Percentiles rank a stretch among this genome's conserved stretches.
Evolutionary conservation across 768 basidiomycete species (phyloP).

Genomic region (Lactifluus subvellereus): DNA sequence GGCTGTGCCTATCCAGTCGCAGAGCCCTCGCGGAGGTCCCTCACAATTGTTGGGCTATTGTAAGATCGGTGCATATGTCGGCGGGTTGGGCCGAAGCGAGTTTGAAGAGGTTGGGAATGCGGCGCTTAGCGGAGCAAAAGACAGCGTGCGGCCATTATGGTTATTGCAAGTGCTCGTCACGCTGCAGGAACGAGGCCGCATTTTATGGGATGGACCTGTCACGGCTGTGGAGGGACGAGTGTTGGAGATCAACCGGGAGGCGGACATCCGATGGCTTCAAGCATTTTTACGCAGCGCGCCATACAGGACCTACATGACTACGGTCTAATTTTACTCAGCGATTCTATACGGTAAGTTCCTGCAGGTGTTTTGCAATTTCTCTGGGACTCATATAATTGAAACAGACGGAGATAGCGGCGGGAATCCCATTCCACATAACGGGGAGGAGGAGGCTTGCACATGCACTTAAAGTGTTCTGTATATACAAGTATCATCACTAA

Average conservation of each 20-base stretch:
- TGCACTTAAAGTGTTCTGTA: neutral
- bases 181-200: slow-evolving; percentile 19
- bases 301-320: slow-evolving; percentile 14
- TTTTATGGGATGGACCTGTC: slow-evolving; percentile 6
- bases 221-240: slow-evolving; percentile 15
- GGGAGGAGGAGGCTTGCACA: neutral
- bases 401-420: neutral
- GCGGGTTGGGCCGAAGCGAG: slow-evolving; percentile 13
- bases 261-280: slow-evolving; percentile 22
- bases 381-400: neutral
- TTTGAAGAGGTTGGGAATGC: slow-evolving; percentile 21
- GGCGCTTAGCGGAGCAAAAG: slow-evolving; percentile 11
- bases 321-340: neutral
- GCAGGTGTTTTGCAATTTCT: neutral
- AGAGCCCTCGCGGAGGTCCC: slow-evolving; percentile 1
- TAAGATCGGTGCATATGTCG: slow-evolving; percentile 18
- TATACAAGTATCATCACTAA: neutral
- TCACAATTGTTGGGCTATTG: slow-evolving; percentile 23
- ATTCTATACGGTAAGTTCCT: neutral
- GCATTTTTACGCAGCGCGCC: slow-evolving; percentile 16
- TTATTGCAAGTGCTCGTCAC: slow-evolving; percentile 17
- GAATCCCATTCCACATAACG: neutral
- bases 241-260: slow-evolving; percentile 23
- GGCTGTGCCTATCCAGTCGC: slow-evolving; percentile 5
- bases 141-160: slow-evolving; percentile 16